Base-by-base conservation (phyloP, 2,329 filamentous ascomycete genomes). In the Botryosphaeria dothidea region DNA sequence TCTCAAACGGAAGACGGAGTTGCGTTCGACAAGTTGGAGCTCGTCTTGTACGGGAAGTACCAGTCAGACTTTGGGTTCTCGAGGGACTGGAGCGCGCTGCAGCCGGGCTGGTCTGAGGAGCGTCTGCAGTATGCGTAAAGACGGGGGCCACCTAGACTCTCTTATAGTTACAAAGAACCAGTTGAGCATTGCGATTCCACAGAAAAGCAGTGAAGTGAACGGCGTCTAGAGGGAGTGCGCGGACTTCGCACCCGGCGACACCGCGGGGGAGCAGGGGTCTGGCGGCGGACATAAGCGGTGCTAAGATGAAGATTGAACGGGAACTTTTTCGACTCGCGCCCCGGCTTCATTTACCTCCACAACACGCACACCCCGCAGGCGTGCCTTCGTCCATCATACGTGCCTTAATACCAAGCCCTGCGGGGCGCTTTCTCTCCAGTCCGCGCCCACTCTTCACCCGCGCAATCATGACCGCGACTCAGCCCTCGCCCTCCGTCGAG, bases 21-120 rank as follows among this genome's bases (percentile, higher is more conserved):
- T 5, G 79, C 81, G 11, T 85, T 84, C 0, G 85, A 81, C 0
- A 79, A 79, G 68, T 70, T 86, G 7, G 78, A 77, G 15, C 71
- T 88, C 3, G 80, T 81, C 43, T 83, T 84, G 81, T 78, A 79
- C 61, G 75, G 84, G n/a, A 80, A 86, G 64, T 87, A 86, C 69
- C 81, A 83, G 9, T 78, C 85, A 31, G 79, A 81, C 19, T 85
- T 82, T 43, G 83, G 83, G 36, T 85, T 85, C 68, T 79, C 83
- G 67, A 80, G 84, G 36, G 65, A 66, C n/a, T 64, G 65, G 65
- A 64, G 60, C 4, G 46, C 38, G 34, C 23, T 66, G 41, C 65
- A 64, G 51, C 65, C 65, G 21, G 51, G 51, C 8, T 66, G 65
- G 65, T 51, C 60, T 7, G 49, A 54, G 36, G 65, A 66, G 15